Conservation (phyloP, 192 early-diverging fungal species). For the Umbelopsis isabellina region DNA sequence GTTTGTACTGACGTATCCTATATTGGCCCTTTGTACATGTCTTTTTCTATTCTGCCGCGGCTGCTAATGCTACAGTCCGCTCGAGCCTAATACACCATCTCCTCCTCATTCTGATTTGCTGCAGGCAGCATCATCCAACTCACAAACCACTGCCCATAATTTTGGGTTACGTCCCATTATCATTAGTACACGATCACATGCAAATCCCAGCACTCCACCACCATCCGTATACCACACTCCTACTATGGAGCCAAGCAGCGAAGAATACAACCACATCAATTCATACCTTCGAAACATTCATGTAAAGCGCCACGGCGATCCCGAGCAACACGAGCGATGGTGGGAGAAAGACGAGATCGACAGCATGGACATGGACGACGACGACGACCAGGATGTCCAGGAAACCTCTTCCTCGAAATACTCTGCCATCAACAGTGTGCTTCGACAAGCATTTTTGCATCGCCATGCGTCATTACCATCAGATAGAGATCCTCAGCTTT, state of each 20-base stretch:
- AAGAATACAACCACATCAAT: slow-evolving; percentile 32
- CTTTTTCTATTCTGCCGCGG: background rate
- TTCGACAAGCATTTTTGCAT: slow-evolving; percentile 32
- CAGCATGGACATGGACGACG: slow-evolving; percentile 9
- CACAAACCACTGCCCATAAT: background rate
- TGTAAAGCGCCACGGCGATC: slow-evolving; percentile 28
- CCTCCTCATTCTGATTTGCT: background rate
- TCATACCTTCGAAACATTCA: slow-evolving; percentile 25
- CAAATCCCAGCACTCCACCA: background rate
- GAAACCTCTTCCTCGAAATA: background rate
- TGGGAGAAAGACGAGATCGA: slow-evolving; percentile 18
- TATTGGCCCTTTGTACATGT: background rate
- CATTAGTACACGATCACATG: background rate
- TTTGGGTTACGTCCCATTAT: slow-evolving; percentile 7
- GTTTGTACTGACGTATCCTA: too few relatives aligned
- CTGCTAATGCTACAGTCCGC: background rate
- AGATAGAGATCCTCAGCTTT: too few relatives aligned
- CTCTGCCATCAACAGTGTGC: slow-evolving; percentile 25
- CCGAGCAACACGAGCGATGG: slow-evolving; percentile 27
- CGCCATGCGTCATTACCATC: slow-evolving; percentile 2
- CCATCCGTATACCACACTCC: background rate
- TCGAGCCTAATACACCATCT: background rate
- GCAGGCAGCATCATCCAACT: background rate
- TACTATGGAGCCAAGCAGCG: background rate
- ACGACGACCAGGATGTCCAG: background rate